Percentiles rank a stretch among this genome's conserved stretches.
Evolutionary conservation across 1,284 basidiomycete species (phyloP).

Genomic region (Flammula alnicola): DNA sequence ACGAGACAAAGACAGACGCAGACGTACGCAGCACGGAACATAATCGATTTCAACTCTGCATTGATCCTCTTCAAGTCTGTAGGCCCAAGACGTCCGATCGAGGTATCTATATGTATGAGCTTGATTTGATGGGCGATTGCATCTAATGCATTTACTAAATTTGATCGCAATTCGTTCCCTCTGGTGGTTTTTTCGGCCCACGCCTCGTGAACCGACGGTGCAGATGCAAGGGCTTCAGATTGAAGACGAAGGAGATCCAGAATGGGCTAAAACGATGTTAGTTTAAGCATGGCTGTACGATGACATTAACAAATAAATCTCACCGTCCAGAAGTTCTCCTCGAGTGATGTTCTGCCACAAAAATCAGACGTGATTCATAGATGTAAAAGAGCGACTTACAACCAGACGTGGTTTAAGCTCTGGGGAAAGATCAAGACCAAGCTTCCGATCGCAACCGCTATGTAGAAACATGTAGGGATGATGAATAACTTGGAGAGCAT

Average conservation of each 20-base stretch:
- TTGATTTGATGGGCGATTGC: constrained; percentile 44
- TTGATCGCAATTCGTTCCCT: constrained; percentile 29
- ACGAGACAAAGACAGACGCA: neutral
- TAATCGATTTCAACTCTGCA: constrained; percentile 45
- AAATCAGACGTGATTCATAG: constrained; percentile 30
- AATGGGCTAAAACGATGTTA: constrained; percentile 31
- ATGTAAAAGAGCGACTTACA: constrained; percentile 33
- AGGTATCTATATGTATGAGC: constrained; percentile 58
- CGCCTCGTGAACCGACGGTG: constrained; percentile 36
- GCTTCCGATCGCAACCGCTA: constrained; percentile 61
- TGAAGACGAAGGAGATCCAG: constrained; percentile 36
- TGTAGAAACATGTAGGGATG: constrained; percentile 61
- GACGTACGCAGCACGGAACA: constrained; percentile 47
- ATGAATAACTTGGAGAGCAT: constrained; percentile 62
- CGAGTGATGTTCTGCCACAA: constrained; percentile 41
- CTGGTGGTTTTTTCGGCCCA: constrained; percentile 35
- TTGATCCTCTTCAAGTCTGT: constrained; percentile 53
- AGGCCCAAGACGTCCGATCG: constrained; percentile 57
- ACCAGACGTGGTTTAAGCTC: constrained; percentile 62
- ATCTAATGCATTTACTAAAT: constrained; percentile 34
- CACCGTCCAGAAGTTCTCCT: constrained; percentile 46
- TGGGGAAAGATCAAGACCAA: constrained; percentile 76
- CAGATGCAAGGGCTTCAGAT: constrained; percentile 35
- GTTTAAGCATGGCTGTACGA: neutral
- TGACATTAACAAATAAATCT: constrained; percentile 9